phyloP scores from a whole-genome alignment of 495 filamentous ascomycete species.

The Parmelia sp. region DNA sequence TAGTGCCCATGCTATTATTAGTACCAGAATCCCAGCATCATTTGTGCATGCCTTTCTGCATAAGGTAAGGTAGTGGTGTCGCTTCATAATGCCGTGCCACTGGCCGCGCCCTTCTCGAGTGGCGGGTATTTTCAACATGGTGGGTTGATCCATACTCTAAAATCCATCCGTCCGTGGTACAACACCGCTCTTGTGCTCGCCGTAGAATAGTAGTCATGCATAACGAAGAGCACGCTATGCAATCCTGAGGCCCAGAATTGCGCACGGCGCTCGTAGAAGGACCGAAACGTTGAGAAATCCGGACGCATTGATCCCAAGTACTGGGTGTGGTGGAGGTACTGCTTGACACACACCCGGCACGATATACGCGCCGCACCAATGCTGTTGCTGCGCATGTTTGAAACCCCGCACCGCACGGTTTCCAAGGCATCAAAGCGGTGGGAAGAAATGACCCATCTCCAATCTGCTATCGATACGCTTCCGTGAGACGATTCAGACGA shows the following conservation, averaged over 20 bases:
- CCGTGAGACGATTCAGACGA: slow-evolving; percentile 10
- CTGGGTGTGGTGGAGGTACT: neutral
- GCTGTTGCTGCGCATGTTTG: slow-evolving; percentile 22
- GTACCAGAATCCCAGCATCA: neutral
- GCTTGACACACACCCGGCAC: slow-evolving; percentile 2
- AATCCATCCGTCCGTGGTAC: too few relatives aligned
- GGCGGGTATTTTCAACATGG: slow-evolving; percentile 21
- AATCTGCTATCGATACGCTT: slow-evolving; percentile 11
- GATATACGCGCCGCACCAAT: slow-evolving; percentile 27
- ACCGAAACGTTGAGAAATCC: neutral
- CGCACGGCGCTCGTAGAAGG: neutral
- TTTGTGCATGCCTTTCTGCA: slow-evolving; percentile 11
- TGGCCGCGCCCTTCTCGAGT: slow-evolving; percentile 18
- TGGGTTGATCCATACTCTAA: slow-evolving; percentile 10
- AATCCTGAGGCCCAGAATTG: neutral
- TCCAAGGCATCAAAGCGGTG: slow-evolving; percentile 21
- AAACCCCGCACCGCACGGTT: slow-evolving; percentile 27
- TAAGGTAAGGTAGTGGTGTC: neutral
- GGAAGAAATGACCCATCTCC: slow-evolving; percentile 7
- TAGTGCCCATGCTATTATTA: slow-evolving; percentile 18
- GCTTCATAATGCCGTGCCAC: neutral
- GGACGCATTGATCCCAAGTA: neutral
- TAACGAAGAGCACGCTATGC: neutral
- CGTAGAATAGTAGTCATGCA: neutral
- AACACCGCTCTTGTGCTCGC: neutral